Percentiles rank a stretch among this genome's conserved stretches.
Evolutionary conservation across 768 basidiomycete genomes (phyloP).

Genomic region (Filobasidium wieringae): DNA sequence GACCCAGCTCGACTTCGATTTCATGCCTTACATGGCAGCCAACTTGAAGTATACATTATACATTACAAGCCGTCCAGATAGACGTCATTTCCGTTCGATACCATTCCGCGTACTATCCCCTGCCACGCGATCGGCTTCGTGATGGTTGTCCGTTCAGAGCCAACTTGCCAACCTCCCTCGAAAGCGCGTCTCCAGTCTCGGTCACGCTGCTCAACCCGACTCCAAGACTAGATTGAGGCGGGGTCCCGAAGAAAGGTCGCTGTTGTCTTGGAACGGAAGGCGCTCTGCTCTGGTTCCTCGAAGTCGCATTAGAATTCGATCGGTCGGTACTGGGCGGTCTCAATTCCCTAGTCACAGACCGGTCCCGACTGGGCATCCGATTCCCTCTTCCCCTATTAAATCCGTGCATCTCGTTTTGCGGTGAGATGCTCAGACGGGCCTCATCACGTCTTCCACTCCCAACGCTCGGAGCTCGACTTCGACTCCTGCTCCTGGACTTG

Average conservation of each 20-base stretch:
- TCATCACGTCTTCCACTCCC: not conserved
- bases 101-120: not conserved
- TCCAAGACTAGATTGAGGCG: not conserved
- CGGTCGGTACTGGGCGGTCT: not conserved
- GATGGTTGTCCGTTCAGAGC: not conserved
- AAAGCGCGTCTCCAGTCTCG: not conserved
- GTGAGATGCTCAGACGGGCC: not conserved
- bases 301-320: not conserved
- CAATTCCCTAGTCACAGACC: not conserved
- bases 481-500: conserved; percentile 22
- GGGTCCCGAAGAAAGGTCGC: not conserved
- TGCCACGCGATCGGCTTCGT: not conserved
- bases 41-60: too few relatives aligned
- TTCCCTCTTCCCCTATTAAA: not conserved
- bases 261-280: not conserved
- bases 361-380: not conserved
- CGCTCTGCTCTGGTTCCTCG: not conserved
- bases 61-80: too few relatives aligned
- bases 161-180: not conserved
- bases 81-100: too few relatives aligned
- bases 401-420: not conserved
- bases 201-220: not conserved
- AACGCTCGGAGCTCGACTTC: conserved; percentile 12
- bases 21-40: too few relatives aligned
- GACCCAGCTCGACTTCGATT: too few relatives aligned